phyloP scores from a whole-genome alignment of 1,139 yeast genomes.

The Yarrowia galli region DNA sequence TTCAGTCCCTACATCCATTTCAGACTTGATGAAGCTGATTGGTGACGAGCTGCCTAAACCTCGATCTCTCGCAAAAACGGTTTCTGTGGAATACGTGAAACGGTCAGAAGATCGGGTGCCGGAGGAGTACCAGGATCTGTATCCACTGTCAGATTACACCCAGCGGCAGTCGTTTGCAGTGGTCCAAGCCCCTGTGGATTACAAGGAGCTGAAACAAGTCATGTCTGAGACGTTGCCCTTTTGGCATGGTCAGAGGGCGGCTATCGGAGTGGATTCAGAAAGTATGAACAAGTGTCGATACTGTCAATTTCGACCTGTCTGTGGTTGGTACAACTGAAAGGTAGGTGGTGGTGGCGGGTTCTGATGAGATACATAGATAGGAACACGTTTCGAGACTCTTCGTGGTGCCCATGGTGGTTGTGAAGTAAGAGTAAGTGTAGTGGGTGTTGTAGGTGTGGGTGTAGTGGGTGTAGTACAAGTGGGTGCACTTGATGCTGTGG shows the following conservation, averaged over 20 bases:
- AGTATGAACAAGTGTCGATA: constrained; percentile 10
- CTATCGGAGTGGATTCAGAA: constrained; percentile 21
- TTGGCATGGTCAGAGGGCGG: constrained; percentile 26
- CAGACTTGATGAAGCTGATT: background rate
- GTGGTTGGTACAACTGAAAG: constrained; percentile 26
- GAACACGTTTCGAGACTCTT: constrained; percentile 9
- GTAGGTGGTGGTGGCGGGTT: background rate
- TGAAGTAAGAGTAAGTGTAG: background rate
- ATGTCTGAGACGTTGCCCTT: constrained; percentile 24
- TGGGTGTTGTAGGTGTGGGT: background rate
- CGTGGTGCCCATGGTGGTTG: constrained; percentile 2
- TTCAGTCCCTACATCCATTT: background rate
- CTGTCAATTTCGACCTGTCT: constrained; percentile 31
- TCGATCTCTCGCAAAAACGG: background rate
- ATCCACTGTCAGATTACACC: constrained; percentile 14
- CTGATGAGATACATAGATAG: background rate
- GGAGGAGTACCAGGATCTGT: constrained; percentile 16
- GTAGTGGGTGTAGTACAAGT: background rate
- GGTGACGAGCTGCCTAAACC: constrained; percentile 5
- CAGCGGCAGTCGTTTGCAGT: constrained; percentile 21
- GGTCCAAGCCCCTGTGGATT: constrained; percentile 15
- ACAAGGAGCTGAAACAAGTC: constrained; percentile 3
- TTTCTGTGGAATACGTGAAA: constrained; percentile 34
- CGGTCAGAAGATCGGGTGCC: constrained; percentile 2
- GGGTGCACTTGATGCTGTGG: background rate